These are phyloP conservation scores for Discostella stelligeroides DNA, from an alignment of 108 stramenopile genomes.

Conservation along the genomic window DNA sequence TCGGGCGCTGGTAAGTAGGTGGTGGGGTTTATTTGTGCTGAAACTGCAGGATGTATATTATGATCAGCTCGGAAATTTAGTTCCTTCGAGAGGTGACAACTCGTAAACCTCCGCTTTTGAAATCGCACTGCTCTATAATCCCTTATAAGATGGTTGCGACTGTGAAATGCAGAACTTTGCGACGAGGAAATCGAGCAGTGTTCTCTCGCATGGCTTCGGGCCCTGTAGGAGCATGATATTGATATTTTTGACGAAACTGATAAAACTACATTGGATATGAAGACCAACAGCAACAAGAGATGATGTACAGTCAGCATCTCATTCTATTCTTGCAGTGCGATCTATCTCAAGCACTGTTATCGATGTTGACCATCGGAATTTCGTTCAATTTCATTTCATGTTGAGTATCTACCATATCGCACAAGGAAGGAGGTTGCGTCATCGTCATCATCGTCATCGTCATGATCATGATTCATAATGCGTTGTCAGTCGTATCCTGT, in stretches of 20 bases:
- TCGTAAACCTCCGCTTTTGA: no score
- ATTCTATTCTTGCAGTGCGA: neutral
- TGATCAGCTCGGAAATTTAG: no score
- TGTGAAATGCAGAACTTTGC: slow-evolving; percentile 1
- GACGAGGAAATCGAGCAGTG: neutral
- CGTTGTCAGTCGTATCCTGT: no score
- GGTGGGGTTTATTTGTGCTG: neutral
- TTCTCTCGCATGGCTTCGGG: neutral
- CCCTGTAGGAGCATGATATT: neutral
- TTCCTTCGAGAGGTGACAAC: no score
- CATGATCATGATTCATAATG: no score
- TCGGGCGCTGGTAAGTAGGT: neutral
- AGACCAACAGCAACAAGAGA: slow-evolving; percentile 9
- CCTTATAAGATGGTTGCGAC: neutral
- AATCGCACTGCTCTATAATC: neutral
- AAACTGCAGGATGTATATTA: neutral
- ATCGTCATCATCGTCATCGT: no score
- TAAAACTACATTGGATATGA: neutral
- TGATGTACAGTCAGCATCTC: neutral
- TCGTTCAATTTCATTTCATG: no score
- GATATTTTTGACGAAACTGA: no score
- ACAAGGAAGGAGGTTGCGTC: no score
- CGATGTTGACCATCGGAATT: no score
- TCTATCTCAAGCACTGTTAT: no score
- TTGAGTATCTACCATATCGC: no score